phyloP scores from a whole-genome alignment of 1,139 yeast genomes.

The Lodderomyces theae region DNA sequence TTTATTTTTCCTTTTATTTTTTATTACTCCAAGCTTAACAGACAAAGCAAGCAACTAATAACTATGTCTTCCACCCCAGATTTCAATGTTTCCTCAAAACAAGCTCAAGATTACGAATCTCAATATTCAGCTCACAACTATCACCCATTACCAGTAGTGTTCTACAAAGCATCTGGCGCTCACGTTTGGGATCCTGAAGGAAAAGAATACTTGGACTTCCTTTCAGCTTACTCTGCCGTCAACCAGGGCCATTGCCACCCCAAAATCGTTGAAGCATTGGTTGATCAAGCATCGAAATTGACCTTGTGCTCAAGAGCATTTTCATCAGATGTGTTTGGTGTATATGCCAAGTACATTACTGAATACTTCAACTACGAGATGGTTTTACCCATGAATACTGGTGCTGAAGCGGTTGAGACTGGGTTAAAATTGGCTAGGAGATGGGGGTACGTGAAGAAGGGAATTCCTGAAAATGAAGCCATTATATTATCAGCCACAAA shows the following conservation, averaged over 20 bases:
- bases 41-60: not conserved
- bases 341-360: slow-evolving; percentile 83
- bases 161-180: slow-evolving; percentile 83
- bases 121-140: slow-evolving; percentile 94
- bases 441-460: slow-evolving; percentile 93
- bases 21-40: too few relatives aligned
- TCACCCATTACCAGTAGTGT: slow-evolving; percentile 95
- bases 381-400: slow-evolving; percentile 97
- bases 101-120: slow-evolving; percentile 68
- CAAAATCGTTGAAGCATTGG: slow-evolving; percentile 77
- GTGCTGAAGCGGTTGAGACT: slow-evolving; percentile 98
- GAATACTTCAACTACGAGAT: slow-evolving; percentile 87
- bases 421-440: slow-evolving; percentile 91
- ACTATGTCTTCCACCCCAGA: slow-evolving; percentile 15
- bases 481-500: slow-evolving; percentile 81
- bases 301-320: slow-evolving; percentile 92
- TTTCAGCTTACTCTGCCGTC: slow-evolving; percentile 94
- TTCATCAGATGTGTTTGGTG: slow-evolving; percentile 84
- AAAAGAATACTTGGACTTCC: slow-evolving; percentile 77
- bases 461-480: slow-evolving; percentile 79
- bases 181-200: slow-evolving; percentile 99
- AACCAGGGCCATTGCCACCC: slow-evolving; percentile 99
- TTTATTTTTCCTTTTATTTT: too few relatives aligned
- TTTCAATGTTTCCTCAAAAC: slow-evolving; percentile 56
- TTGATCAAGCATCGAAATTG: slow-evolving; percentile 81